Percentiles rank a stretch among this genome's conserved stretches.
phyloP scores from a whole-genome alignment of 2,329 filamentous ascomycete species.

The Paraphoma sp. region DNA sequence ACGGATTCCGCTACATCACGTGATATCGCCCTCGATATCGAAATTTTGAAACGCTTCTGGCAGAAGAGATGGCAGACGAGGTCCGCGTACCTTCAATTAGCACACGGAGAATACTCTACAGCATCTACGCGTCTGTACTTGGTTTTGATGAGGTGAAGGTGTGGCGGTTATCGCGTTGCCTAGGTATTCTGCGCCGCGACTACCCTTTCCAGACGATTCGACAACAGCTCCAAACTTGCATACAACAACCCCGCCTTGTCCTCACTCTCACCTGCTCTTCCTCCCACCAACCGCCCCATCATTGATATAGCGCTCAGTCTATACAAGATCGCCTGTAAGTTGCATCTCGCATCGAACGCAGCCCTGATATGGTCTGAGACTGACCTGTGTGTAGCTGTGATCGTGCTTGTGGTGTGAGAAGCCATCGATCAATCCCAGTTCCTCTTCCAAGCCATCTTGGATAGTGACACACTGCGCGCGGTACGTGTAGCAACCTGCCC shows the following conservation, averaged over 20 bases:
- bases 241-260: not conserved
- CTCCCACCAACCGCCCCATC: not conserved
- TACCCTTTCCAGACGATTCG: not conserved
- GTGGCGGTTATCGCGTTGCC: not conserved
- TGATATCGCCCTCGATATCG: no score
- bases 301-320: not conserved
- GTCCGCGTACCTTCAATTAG: no score
- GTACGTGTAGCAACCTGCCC: not conserved
- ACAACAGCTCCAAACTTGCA: not conserved
- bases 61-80: no score
- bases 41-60: no score
- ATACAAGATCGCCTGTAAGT: not conserved
- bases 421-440: no score
- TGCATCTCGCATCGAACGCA: not conserved
- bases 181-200: not conserved
- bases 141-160: not conserved
- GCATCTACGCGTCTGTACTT: not conserved
- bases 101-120: not conserved
- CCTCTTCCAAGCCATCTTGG: not conserved
- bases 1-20: no score
- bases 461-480: not conserved
- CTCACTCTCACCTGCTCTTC: not conserved
- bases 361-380: not conserved
- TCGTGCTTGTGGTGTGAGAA: not conserved
- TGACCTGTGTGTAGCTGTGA: not conserved